Evolutionary conservation across 1,139 yeast species (phyloP).

Genomic region (Neolecta irregularis): DNA sequence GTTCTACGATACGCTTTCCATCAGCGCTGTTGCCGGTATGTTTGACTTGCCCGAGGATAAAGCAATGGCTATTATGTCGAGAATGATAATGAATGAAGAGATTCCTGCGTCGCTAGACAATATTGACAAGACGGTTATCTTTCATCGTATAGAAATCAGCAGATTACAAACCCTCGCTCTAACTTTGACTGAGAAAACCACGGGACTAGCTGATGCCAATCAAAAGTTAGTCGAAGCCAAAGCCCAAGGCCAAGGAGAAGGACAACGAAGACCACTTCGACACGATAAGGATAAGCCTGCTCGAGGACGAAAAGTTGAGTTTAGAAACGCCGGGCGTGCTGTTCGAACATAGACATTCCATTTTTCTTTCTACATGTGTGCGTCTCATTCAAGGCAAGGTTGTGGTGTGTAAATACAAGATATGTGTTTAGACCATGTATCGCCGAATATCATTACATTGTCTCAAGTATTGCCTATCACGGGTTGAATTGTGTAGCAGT

Average conservation of each 20-base stretch:
- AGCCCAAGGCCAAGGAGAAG: constrained; percentile 8
- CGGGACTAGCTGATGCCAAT: constrained; percentile 66
- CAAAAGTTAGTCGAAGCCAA: constrained; percentile 35
- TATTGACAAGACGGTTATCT: constrained; percentile 41
- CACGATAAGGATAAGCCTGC: too few species aligned
- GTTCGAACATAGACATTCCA: too few species aligned
- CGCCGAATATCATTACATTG: too few species aligned
- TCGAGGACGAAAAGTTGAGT: too few species aligned
- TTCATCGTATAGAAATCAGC: constrained; percentile 65
- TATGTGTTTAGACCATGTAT: too few species aligned
- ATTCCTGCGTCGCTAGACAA: constrained; percentile 53
- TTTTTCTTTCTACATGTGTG: too few species aligned
- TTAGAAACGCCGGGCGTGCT: too few species aligned
- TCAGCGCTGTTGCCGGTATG: constrained; percentile 44
- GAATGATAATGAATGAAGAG: constrained; percentile 65
- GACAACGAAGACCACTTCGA: too few species aligned
- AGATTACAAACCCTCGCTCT: constrained; percentile 81
- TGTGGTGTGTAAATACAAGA: too few species aligned
- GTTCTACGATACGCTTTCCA: constrained; percentile 61
- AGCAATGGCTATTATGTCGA: constrained; percentile 49
- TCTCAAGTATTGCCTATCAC: too few species aligned
- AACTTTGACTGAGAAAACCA: constrained; percentile 73
- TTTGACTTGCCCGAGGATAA: constrained; percentile 47
- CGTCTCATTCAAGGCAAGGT: too few species aligned
- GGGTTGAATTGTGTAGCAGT: too few species aligned